Percentiles rank a stretch among this genome's conserved stretches.
phyloP scores from a whole-genome alignment of 176 grass and related monocot genomes.

The Paspalum notatum region DNA sequence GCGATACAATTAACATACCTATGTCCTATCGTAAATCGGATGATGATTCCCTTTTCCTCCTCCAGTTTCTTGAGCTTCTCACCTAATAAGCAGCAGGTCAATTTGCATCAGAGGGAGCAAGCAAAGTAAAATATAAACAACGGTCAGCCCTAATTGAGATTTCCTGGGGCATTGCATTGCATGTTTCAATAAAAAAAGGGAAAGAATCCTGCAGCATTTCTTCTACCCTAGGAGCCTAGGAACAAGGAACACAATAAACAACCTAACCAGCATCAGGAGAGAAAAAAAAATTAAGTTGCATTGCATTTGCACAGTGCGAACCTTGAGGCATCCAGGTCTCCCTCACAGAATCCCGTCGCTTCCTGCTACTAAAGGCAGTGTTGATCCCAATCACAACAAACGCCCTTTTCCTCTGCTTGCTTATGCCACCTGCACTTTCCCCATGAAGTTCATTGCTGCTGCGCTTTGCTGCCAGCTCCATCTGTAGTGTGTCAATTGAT shows the following conservation, averaged over 20 bases:
- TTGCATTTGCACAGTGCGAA: conserved; percentile 30
- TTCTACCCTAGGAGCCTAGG: conserved; percentile 31
- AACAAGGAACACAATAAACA: neutral
- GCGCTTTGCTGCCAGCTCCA: conserved; percentile 87
- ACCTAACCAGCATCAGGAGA: neutral
- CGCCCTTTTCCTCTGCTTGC: conserved; percentile 60
- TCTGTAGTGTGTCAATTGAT: conserved; percentile 85
- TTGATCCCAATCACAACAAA: conserved; percentile 90
- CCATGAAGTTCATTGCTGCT: conserved; percentile 62
- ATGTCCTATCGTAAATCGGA: conserved; percentile 91
- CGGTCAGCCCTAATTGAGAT: conserved; percentile 12
- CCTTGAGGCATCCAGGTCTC: conserved; percentile 97
- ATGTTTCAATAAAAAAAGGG: neutral
- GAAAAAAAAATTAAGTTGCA: neutral
- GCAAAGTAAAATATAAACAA: conserved; percentile 10
- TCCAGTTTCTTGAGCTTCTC: conserved; percentile 83
- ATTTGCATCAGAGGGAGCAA: conserved; percentile 20
- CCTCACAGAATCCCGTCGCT: conserved; percentile 91
- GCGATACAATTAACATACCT: conserved; percentile 56
- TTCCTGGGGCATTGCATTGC: conserved; percentile 1
- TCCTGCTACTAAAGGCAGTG: conserved; percentile 94
- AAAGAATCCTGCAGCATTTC: conserved; percentile 8
- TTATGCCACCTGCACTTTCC: conserved; percentile 25
- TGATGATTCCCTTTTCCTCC: conserved; percentile 79
- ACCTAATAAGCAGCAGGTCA: conserved; percentile 55